Percentiles rank a stretch among this genome's conserved stretches.
phyloP scores from a whole-genome alignment of 2,329 filamentous ascomycete species.

The Cucurbitaria berberidis region DNA sequence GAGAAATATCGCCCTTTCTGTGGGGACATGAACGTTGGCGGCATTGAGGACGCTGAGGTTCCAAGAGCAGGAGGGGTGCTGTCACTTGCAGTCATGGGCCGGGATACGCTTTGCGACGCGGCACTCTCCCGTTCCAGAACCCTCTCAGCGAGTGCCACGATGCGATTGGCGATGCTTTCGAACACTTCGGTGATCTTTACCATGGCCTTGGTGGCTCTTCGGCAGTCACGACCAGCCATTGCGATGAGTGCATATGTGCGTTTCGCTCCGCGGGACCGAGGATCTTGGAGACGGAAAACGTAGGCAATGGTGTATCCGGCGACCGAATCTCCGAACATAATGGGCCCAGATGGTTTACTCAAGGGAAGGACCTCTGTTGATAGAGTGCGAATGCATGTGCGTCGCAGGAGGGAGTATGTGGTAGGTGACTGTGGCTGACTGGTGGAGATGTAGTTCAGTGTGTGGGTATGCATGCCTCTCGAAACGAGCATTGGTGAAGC shows the following conservation, averaged over 20 bases:
- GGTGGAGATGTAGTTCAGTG: conserved; percentile 64
- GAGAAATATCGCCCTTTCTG: conserved; percentile 38
- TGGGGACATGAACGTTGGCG: conserved; percentile 35
- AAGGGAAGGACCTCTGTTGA: conserved; percentile 63
- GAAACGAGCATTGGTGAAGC: conserved; percentile 53
- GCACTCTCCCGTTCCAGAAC: conserved; percentile 47
- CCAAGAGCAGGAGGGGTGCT: conserved; percentile 42
- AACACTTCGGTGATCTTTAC: conserved; percentile 55
- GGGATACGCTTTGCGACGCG: conserved; percentile 25
- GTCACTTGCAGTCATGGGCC: conserved; percentile 39
- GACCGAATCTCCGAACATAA: conserved; percentile 63
- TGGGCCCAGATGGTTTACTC: conserved; percentile 62
- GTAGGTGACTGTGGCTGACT: conserved; percentile 61
- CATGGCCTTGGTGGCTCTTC: conserved; percentile 53
- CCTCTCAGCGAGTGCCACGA: conserved; percentile 53
- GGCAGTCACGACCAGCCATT: conserved; percentile 62
- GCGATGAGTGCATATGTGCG: conserved; percentile 65
- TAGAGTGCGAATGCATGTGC: conserved; percentile 64
- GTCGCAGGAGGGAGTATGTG: conserved; percentile 62
- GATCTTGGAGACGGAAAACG: conserved; percentile 64
- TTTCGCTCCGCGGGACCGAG: conserved; percentile 62
- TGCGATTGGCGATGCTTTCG: conserved; percentile 59
- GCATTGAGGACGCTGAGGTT: conserved; percentile 36
- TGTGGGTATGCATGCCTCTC: conserved; percentile 57
- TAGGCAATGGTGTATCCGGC: conserved; percentile 66